Base-by-base conservation (phyloP, 192 early-diverging fungal genomes). In the Coemansia sp. region DNA sequence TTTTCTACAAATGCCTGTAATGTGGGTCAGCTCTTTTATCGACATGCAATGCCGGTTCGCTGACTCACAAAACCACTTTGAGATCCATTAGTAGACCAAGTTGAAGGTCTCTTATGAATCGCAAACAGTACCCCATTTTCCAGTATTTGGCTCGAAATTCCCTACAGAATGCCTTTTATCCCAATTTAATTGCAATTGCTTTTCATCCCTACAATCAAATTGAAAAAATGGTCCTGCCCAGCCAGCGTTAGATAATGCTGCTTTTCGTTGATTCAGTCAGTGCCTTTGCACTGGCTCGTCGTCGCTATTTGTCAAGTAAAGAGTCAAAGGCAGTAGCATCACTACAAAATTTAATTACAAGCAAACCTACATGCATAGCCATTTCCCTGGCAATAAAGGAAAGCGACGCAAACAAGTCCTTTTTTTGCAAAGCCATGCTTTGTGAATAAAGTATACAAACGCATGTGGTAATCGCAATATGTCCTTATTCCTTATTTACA, bases 401-500 rank as follows among this genome's bases (percentile, higher is more conserved):
- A 42, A 42, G 13, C 39, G n/a, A n/a, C n/a, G n/a, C n/a, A n/a
- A n/a, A n/a, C n/a, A n/a, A n/a, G n/a, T n/a, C n/a, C n/a, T n/a
- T n/a, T n/a, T n/a, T n/a, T n/a, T 34, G 32, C 32, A 34, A 13
- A 48, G 46, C 3, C 46, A 16, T 48, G 46, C 14, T 22, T 48
- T 18, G 4, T 48, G 3, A 19, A 48, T 13, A 19, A 48, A 48
- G 46, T 18, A 22, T 48, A 48, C 46, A 48, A 48, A 48, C n/a
- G n/a, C 20, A 48, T 8, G 13, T 19, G 4, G 46, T 18, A 25
- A 23, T 13, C 6, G 25, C 20, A 10, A 8, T 16, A 28, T 47
- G 36, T 20, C 20, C 58, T 42, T 32, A 32, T 52, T 35, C 45
- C 30, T 62, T n/a, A n/a, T n/a, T 69, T 69, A 69, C 67, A 69